A percentile compares a stretch with the other conserved stretches of the same genome.
These are phyloP conservation scores for Botrytis hyacinthi DNA, from an alignment of 2,329 filamentous ascomycete genomes.

Conservation along the genomic window DNA sequence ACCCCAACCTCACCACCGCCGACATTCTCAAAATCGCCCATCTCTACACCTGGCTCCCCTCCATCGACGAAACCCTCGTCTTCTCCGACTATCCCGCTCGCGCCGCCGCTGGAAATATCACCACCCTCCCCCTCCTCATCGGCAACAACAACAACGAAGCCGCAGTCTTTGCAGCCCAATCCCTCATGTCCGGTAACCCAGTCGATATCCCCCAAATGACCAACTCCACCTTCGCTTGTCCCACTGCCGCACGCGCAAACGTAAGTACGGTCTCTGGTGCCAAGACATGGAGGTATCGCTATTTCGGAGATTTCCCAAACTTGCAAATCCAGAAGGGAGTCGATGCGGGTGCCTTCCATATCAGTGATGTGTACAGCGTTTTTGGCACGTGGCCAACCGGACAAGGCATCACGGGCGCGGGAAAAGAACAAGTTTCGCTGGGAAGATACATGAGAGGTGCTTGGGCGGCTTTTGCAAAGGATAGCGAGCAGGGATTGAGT, in stretches of 20 bases:
- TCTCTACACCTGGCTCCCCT: constrained; percentile 32
- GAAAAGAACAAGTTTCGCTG: constrained; percentile 35
- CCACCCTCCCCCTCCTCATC: constrained; percentile 32
- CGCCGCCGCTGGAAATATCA: constrained; percentile 22
- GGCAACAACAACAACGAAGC: constrained; percentile 36
- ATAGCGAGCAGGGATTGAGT: constrained; percentile 39
- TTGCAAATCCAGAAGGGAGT: constrained; percentile 28
- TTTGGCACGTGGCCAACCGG: constrained; percentile 37
- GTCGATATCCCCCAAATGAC: constrained; percentile 36
- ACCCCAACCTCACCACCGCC: constrained; percentile 27
- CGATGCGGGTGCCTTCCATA: constrained; percentile 41
- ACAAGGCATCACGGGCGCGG: constrained; percentile 25
- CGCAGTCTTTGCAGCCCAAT: constrained; percentile 35
- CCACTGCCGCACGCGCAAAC: constrained; percentile 35
- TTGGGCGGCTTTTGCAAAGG: constrained; percentile 43
- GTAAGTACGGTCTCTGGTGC: constrained; percentile 30
- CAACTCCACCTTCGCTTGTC: constrained; percentile 39
- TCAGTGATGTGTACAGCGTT: constrained; percentile 38
- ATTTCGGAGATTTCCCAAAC: constrained; percentile 41
- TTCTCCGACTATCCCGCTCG: constrained; percentile 28
- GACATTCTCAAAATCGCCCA: constrained; percentile 22
- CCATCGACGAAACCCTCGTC: constrained; percentile 34
- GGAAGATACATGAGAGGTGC: constrained; percentile 41
- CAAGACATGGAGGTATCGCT: constrained; percentile 42
- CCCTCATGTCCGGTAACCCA: constrained; percentile 27